phyloP scores from a whole-genome alignment of 2,329 filamentous ascomycete species.

The Davidsoniella virescens region DNA sequence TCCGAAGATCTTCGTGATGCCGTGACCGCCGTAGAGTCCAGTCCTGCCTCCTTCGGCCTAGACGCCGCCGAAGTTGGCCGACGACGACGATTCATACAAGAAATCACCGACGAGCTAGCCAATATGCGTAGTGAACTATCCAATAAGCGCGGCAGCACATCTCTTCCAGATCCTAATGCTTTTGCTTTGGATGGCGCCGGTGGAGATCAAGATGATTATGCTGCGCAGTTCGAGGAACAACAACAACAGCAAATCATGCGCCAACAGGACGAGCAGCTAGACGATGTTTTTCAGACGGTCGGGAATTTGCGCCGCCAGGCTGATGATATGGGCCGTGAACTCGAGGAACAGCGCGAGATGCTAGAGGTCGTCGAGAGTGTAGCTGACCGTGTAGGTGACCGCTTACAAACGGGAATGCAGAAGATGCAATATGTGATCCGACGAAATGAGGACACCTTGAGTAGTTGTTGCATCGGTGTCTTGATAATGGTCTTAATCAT shows the following conservation, averaged over 20 bases:
- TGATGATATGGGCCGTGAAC: slow-evolving; percentile 85
- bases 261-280: slow-evolving; percentile 84
- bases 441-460: slow-evolving; percentile 75
- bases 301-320: slow-evolving; percentile 82
- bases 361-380: slow-evolving; percentile 70
- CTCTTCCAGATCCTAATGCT: slow-evolving; percentile 37
- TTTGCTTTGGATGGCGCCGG: slow-evolving; percentile 35
- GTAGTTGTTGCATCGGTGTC: slow-evolving; percentile 79
- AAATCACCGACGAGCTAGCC: slow-evolving; percentile 77
- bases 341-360: slow-evolving; percentile 88
- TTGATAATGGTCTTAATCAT: slow-evolving; percentile 81
- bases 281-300: slow-evolving; percentile 84
- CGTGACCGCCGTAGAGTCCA: slow-evolving; percentile 71
- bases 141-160: slow-evolving; percentile 19
- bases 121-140: slow-evolving; percentile 70
- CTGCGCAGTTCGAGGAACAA: slow-evolving; percentile 76
- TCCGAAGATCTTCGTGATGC: slow-evolving; percentile 76
- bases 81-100: slow-evolving; percentile 66
- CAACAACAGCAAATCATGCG: slow-evolving; percentile 83
- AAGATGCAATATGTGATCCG: slow-evolving; percentile 72
- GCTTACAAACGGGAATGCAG: slow-evolving; percentile 72
- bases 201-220: slow-evolving; percentile 40
- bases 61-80: slow-evolving; percentile 68
- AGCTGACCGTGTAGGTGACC: slow-evolving; percentile 73
- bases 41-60: slow-evolving; percentile 76